phyloP scores from a whole-genome alignment of 805 yeast species.

The Cyberlindnera galapagoensis region DNA sequence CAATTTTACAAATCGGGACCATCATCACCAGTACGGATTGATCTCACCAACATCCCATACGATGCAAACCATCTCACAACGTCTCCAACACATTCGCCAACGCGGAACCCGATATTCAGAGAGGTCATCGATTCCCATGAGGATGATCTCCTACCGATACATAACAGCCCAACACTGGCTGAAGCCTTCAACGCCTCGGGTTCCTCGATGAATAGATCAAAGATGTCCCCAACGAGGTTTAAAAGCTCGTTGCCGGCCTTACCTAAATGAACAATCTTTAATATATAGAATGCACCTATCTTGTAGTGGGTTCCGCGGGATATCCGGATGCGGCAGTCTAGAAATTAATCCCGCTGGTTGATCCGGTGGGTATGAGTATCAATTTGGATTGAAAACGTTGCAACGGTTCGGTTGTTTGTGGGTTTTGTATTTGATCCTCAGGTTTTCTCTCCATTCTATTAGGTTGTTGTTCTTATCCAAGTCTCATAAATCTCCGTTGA shows the following conservation, averaged over 20 bases:
- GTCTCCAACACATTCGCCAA: background rate
- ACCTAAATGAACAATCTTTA: constrained; percentile 6
- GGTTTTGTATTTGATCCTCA: too few relatives aligned
- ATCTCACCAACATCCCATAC: constrained; percentile 18
- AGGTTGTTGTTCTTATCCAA: too few relatives aligned
- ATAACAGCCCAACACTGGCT: constrained; percentile 43
- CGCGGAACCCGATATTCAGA: background rate
- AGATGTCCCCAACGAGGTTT: constrained; percentile 20
- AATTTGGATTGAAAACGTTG: too few relatives aligned
- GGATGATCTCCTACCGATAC: constrained; percentile 27
- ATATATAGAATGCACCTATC: too few relatives aligned
- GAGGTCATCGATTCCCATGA: constrained; percentile 4
- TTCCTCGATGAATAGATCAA: constrained; percentile 8
- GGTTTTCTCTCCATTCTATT: too few relatives aligned
- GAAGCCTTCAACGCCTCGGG: constrained; percentile 21
- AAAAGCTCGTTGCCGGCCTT: constrained; percentile 18
- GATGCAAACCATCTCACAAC: constrained; percentile 16
- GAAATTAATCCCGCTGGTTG: too few relatives aligned
- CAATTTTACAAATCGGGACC: constrained; percentile 12
- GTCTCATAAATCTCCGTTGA: too few relatives aligned
- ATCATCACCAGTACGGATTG: constrained; percentile 13
- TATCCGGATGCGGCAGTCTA: too few relatives aligned
- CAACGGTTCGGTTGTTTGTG: too few relatives aligned
- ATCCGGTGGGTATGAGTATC: too few relatives aligned
- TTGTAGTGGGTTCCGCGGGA: too few relatives aligned